Conservation (phyloP, 768 basidiomycete genomes). For the Tylopilus subfusipes region DNA sequence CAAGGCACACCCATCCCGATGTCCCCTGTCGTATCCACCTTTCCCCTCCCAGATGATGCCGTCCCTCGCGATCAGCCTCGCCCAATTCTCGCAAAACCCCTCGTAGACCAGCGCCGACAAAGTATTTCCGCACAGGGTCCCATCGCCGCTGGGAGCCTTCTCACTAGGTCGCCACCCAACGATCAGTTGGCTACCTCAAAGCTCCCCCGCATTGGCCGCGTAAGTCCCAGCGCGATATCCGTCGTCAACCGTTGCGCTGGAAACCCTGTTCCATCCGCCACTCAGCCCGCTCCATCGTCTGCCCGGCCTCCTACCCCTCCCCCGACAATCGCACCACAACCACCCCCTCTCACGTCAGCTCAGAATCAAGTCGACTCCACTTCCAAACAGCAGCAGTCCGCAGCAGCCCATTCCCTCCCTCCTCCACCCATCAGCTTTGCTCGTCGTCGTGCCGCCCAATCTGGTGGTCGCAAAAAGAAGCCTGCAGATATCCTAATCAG, state of each 20-base stretch:
- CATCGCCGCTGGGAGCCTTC: slow-evolving; percentile 21
- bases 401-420: slow-evolving; percentile 43
- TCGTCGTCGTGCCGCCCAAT: slow-evolving; percentile 62
- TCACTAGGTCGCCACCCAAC: slow-evolving; percentile 22
- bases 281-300: slow-evolving; percentile 24
- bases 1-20: slow-evolving; percentile 53
- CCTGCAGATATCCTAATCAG: slow-evolving; percentile 79
- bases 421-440: slow-evolving; percentile 77
- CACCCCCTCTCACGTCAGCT: slow-evolving; percentile 9
- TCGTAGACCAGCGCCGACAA: slow-evolving; percentile 67
- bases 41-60: slow-evolving; percentile 57
- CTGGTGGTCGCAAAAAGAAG: slow-evolving; percentile 62
- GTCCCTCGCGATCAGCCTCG: slow-evolving; percentile 37
- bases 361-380: slow-evolving; percentile 19
- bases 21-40: slow-evolving; percentile 64
- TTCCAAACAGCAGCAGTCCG: slow-evolving; percentile 23
- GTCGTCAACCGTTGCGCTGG: slow-evolving; percentile 24
- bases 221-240: slow-evolving; percentile 35
- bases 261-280: slow-evolving; percentile 22
- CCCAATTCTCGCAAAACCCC: slow-evolving; percentile 59
- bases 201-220: slow-evolving; percentile 32
- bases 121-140: slow-evolving; percentile 38
- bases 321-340: slow-evolving; percentile 26
- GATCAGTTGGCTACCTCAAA: slow-evolving; percentile 31
- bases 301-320: slow-evolving; percentile 22